Percentiles rank a stretch among this genome's conserved stretches.
These are phyloP conservation scores for Capsicum baccatum DNA, from an alignment of 257 asterid species.

Conservation along the genomic window DNA sequence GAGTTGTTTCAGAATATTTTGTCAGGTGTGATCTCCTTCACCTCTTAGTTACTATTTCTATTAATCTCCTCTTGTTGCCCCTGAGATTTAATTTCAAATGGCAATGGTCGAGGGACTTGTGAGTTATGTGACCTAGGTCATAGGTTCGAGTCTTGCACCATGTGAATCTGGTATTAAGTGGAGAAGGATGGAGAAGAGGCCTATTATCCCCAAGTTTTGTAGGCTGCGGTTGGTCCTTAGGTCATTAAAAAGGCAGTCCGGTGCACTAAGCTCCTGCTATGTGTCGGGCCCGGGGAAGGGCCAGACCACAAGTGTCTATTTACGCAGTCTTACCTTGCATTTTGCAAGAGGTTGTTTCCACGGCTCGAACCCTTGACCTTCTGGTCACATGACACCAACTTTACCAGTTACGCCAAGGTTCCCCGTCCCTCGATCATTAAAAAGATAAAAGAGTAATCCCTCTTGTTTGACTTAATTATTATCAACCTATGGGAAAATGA, in stretches of 20 bases:
- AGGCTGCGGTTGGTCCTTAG: background rate
- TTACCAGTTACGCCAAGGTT: too few species aligned
- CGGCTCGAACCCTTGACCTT: too few species aligned
- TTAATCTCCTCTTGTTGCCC: background rate
- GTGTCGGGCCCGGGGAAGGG: too few species aligned
- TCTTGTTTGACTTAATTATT: background rate
- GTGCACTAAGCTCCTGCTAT: too few species aligned
- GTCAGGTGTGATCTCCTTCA: slow-evolving; percentile 54
- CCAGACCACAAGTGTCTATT: too few species aligned
- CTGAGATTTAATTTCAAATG: background rate
- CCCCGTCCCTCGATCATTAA: background rate
- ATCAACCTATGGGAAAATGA: background rate
- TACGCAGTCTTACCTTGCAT: too few species aligned
- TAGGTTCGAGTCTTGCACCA: background rate
- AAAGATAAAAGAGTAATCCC: background rate
- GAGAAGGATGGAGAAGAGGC: background rate
- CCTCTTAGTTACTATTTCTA: background rate
- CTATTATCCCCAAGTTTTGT: background rate
- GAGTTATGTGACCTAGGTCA: background rate
- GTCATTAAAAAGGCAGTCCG: too few species aligned
- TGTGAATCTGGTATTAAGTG: background rate
- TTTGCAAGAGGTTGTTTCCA: too few species aligned
- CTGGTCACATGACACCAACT: too few species aligned
- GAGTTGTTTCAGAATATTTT: slow-evolving; percentile 61
- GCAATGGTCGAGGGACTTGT: background rate